Evolutionary conservation across 352 stramenopile species (phyloP).

Genomic region (Phytophthora sojae): DNA sequence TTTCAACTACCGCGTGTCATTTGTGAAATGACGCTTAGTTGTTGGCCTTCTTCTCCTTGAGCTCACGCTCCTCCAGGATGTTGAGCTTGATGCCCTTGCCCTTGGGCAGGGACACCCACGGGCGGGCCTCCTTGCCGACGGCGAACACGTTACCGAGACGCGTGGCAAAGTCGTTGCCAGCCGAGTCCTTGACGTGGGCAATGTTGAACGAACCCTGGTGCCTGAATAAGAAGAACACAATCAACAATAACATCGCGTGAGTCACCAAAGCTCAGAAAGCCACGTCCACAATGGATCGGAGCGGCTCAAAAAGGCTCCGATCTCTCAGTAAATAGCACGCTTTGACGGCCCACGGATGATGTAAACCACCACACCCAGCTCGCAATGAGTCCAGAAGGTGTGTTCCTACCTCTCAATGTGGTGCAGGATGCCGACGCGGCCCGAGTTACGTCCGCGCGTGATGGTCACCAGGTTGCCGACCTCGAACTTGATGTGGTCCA

Average conservation of each 20-base stretch:
- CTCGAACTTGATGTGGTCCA: constrained; percentile 99
- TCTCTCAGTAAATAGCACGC: constrained; percentile 11
- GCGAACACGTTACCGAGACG: constrained; percentile 98
- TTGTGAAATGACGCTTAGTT: constrained; percentile 50
- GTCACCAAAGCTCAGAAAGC: constrained; percentile 9
- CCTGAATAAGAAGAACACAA: constrained; percentile 46
- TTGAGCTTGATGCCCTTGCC: constrained; percentile 99
- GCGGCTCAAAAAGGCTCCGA: not conserved
- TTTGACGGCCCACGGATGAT: constrained; percentile 15
- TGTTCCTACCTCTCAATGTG: constrained; percentile 96
- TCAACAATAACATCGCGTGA: constrained; percentile 37
- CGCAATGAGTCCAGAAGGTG: constrained; percentile 88
- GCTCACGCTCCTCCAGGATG: constrained; percentile 96
- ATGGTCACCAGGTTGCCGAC: constrained; percentile 98
- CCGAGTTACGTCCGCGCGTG: constrained; percentile 97
- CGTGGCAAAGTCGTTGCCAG: constrained; percentile 98
- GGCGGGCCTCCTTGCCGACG: constrained; percentile 94
- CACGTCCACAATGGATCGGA: constrained; percentile 2
- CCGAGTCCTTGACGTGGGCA: constrained; percentile 98
- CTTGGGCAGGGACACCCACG: constrained; percentile 96
- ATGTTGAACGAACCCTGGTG: constrained; percentile 99
- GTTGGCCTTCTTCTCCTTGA: constrained; percentile 80
- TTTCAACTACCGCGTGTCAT: constrained; percentile 20
- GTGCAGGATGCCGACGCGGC: constrained; percentile 97
- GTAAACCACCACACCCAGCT: constrained; percentile 87